These are phyloP conservation scores for Fusarium chlamydosporum DNA, from an alignment of 2,329 filamentous ascomycete species.

Conservation along the genomic window DNA sequence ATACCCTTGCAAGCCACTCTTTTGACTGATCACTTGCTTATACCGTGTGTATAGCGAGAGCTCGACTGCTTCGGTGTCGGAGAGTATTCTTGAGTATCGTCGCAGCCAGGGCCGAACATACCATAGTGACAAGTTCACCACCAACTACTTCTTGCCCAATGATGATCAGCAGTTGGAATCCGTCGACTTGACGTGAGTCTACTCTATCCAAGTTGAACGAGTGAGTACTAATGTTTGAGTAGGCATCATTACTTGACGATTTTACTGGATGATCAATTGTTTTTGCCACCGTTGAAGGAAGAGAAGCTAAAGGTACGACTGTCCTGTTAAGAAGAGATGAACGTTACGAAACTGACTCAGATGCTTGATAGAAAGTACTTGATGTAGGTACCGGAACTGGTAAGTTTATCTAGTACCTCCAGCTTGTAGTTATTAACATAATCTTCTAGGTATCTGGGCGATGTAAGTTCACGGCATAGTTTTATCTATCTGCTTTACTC, in stretches of 20 bases:
- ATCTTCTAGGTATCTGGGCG: slow-evolving; percentile 20
- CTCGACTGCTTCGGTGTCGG: slow-evolving; percentile 30
- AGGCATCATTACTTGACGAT: slow-evolving; percentile 35
- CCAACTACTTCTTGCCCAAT: slow-evolving; percentile 28
- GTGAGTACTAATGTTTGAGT: not conserved
- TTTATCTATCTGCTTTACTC: not conserved
- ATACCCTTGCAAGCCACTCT: not conserved
- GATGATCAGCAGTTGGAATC: slow-evolving; percentile 36
- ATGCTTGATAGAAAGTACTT: slow-evolving; percentile 8
- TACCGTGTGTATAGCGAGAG: not conserved
- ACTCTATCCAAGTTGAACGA: accelerated
- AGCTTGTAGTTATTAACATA: not conserved
- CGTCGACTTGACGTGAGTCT: slow-evolving; percentile 25
- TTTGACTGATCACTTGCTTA: not conserved
- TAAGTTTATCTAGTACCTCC: not conserved
- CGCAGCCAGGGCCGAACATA: slow-evolving; percentile 32
- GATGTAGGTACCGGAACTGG: slow-evolving; percentile 29
- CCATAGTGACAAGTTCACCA: slow-evolving; percentile 32
- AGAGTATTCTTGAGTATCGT: slow-evolving; percentile 30
- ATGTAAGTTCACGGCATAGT: slow-evolving; percentile 2
- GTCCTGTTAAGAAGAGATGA: too few relatives aligned
- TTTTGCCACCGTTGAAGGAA: slow-evolving; percentile 9
- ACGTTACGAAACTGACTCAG: not conserved
- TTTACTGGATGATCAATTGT: slow-evolving; percentile 19
- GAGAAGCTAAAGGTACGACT: slow-evolving; percentile 10